Base-by-base conservation (phyloP, 805 yeast species). In the Candida coleopterorum region DNA sequence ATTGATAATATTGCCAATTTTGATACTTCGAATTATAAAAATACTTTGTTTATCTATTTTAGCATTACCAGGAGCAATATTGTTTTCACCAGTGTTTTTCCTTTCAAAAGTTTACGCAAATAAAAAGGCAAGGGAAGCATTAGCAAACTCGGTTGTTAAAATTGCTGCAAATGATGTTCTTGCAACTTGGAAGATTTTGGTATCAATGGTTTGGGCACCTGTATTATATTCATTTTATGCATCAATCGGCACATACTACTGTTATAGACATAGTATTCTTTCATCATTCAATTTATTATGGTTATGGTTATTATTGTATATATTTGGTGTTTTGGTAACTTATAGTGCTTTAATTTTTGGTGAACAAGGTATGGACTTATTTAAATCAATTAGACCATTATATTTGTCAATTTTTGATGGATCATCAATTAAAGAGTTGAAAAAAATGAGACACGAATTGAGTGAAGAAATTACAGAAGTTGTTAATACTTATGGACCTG, bases 101-200 rank as follows among this genome's bases (percentile, higher is more conserved):
- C 74, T 84, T 12, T 79, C 96, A 7, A 85, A 85, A 52, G 63
- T 62, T 32, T 83, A 86, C 35, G 85, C 96, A 8, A 72, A 68
- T 29, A 68, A 70, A 40, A 88, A 89, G 59, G 87, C 90, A 22
- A 68, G 61, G 39, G 73, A 76, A 32, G 98, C 97, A 0, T 68
- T 93, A 42, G 89, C 88, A 9, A 81, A 74, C 6, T 88, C 97
- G 0, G 74, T 88, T 0, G 98, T 93, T 16, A 93, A 93, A 56
- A 81, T 93, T 42, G 79, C 80, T 52, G 98, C 95, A 12, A 82
- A 79, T 39, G 98, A 93, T 58, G 97, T 93, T 18, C 75, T 93
- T 41, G 97, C 97, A 2, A 89, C 97, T 1, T 93, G 98, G 98
- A 93, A 93, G 60, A 81, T 93, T 32, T 68, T 93, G 44, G 87